Conservation (phyloP, 78 protist genomes). For the Cavenderia fasciculata region DNA sequence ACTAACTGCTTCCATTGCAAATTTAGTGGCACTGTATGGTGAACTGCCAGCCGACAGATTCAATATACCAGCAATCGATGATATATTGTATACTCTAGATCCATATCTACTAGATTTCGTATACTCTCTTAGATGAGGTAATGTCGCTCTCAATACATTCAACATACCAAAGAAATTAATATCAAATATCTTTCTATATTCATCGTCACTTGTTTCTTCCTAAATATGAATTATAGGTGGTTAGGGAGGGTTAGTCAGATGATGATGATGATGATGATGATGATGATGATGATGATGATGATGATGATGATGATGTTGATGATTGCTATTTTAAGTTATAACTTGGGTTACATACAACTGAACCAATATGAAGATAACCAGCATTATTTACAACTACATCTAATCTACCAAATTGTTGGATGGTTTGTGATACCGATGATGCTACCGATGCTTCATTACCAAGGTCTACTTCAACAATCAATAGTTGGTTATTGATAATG, state of each 20-base stretch:
- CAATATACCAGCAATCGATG: slow-evolving; percentile 25
- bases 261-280: not conserved
- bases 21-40: slow-evolving; percentile 26
- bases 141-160: not conserved
- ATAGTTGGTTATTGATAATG: slow-evolving; percentile 1
- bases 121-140: slow-evolving; percentile 5
- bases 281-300: not conserved
- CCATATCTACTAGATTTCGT: not conserved
- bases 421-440: not conserved
- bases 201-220: slow-evolving; percentile 13
- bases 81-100: not conserved
- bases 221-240: no score
- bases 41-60: slow-evolving; percentile 1
- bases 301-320: not conserved
- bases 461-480: slow-evolving; percentile 5
- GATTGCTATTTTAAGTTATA: no score
- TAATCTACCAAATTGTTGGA: slow-evolving; percentile 4
- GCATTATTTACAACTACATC: slow-evolving; percentile 72
- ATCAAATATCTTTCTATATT: not conserved
- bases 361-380: slow-evolving; percentile 11
- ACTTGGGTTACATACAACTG: no score
- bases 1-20: slow-evolving; percentile 19
- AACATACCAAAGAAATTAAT: slow-evolving; percentile 13
- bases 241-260: no score
- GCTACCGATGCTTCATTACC: slow-evolving; percentile 19